phyloP scores from a whole-genome alignment of 2,329 filamentous ascomycete species.

The Ascomycota sp. region DNA sequence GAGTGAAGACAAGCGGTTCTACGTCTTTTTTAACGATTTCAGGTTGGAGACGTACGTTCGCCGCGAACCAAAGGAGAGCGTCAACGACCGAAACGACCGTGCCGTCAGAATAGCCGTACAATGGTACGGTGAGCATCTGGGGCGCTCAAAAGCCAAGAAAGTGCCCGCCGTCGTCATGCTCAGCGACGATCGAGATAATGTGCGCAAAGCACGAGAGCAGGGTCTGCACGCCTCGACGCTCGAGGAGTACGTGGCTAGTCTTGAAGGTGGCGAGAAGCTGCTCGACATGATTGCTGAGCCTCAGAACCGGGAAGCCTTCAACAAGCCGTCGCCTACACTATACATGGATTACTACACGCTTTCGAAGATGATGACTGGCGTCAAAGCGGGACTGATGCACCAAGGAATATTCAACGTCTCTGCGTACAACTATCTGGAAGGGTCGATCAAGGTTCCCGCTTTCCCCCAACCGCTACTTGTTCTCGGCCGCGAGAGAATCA shows the following conservation, averaged over 20 bases:
- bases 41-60: constrained; percentile 73
- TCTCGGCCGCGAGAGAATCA: constrained; percentile 87
- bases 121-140: constrained; percentile 79
- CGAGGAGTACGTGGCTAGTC: constrained; percentile 58
- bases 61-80: constrained; percentile 56
- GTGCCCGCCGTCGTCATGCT: constrained; percentile 75
- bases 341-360: constrained; percentile 80
- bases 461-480: constrained; percentile 81
- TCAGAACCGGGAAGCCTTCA: constrained; percentile 44
- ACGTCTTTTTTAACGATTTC: constrained; percentile 99
- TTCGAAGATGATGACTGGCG: constrained; percentile 84
- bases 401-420: constrained; percentile 94
- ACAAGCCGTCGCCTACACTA: constrained; percentile 45
- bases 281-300: constrained; percentile 84
- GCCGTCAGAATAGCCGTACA: constrained; percentile 69
- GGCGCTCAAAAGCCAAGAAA: constrained; percentile 36
- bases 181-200: constrained; percentile 76
- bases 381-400: constrained; percentile 74
- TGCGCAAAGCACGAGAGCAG: constrained; percentile 62
- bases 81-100: constrained; percentile 93
- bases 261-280: constrained; percentile 68
- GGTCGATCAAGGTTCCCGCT: constrained; percentile 69
- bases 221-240: constrained; percentile 49
- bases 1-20: constrained; percentile 92
- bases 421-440: constrained; percentile 94